These are phyloP conservation scores for Botryosphaeria dothidea DNA, from an alignment of 2,329 filamentous ascomycete species.

Conservation along the genomic window DNA sequence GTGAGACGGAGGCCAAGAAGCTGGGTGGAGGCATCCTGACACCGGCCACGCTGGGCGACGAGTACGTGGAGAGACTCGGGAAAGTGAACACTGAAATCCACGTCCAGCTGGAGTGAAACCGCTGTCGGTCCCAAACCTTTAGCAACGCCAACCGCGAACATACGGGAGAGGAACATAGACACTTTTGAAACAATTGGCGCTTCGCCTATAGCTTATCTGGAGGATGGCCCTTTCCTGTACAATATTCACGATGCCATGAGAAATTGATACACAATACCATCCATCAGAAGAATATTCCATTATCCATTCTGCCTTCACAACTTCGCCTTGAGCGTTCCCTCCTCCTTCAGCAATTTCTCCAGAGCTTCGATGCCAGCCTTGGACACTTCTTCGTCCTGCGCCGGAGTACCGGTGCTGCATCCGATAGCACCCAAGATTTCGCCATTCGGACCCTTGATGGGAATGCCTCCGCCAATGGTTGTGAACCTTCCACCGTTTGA, in stretches of 20 bases:
- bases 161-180: too few relatives aligned
- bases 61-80: constrained; percentile 55
- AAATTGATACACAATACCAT: not conserved
- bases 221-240: too few relatives aligned
- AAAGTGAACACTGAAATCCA: constrained; percentile 8
- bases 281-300: not conserved
- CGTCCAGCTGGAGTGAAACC: not conserved
- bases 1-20: constrained; percentile 50
- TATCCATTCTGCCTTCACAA: constrained; percentile 30
- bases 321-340: constrained; percentile 40
- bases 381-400: constrained; percentile 57
- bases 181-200: too few relatives aligned
- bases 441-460: constrained; percentile 50
- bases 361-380: constrained; percentile 54
- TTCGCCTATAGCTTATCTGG: too few relatives aligned
- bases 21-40: constrained; percentile 70
- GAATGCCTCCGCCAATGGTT: constrained; percentile 56
- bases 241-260: not conserved
- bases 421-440: constrained; percentile 56
- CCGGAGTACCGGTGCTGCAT: constrained; percentile 56
- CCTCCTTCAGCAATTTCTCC: constrained; percentile 35
- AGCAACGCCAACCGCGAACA: not conserved
- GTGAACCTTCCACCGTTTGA: constrained; percentile 56
- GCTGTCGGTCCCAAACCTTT: not conserved
- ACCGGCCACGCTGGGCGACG: constrained; percentile 68